These are phyloP conservation scores for Diplodia seriata DNA, from an alignment of 2,329 filamentous ascomycete species.

Conservation along the genomic window DNA sequence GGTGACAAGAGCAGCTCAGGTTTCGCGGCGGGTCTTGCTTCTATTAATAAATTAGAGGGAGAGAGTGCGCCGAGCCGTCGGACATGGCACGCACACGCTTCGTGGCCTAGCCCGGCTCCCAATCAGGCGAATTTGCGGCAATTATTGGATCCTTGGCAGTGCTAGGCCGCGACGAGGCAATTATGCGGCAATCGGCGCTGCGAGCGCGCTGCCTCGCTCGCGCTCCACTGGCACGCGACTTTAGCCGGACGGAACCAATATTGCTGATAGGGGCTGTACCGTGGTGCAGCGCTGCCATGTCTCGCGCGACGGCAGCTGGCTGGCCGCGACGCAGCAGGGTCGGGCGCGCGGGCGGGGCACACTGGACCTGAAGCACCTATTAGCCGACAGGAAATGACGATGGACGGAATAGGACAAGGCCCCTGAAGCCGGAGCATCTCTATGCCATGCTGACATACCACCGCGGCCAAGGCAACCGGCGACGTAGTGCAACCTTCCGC, in stretches of 20 bases:
- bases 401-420: conserved; percentile 25
- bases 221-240: conserved; percentile 13
- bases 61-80: conserved; percentile 21
- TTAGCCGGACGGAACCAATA: conserved; percentile 17
- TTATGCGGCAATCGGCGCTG: conserved; percentile 13
- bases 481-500: conserved; percentile 12
- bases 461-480: conserved; percentile 20
- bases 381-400: conserved; percentile 31
- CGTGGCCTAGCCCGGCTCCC: conserved; percentile 2
- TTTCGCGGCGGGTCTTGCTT: conserved; percentile 29
- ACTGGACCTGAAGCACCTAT: conserved; percentile 30
- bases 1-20: conserved; percentile 25
- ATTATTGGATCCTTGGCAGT: neutral
- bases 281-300: neutral
- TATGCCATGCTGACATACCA: conserved; percentile 27
- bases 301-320: conserved; percentile 3
- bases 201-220: neutral
- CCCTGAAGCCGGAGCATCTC: conserved; percentile 31
- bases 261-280: conserved; percentile 24
- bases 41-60: conserved; percentile 21
- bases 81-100: conserved; percentile 8
- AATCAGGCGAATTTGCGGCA: conserved; percentile 2
- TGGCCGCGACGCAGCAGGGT: conserved; percentile 6
- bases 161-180: neutral
- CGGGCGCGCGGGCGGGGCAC: conserved; percentile 22